Percentiles rank a stretch among this genome's conserved stretches.
Conservation (phyloP, 164 flowering plant species). For the Nelumbo lutea region DNA sequence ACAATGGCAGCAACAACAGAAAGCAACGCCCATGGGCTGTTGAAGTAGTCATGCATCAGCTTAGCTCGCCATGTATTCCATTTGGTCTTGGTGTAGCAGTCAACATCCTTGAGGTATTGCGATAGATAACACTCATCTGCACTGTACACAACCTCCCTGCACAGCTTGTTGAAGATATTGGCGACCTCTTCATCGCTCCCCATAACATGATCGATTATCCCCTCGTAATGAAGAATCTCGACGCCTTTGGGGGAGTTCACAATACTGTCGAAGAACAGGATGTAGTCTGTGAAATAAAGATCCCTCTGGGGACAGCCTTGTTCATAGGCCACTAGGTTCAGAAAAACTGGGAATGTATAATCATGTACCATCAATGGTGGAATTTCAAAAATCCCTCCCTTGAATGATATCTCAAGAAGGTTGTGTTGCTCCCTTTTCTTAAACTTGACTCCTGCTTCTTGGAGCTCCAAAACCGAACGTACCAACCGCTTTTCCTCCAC, state of each 20-base stretch:
- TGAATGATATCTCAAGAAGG: conserved; percentile 21
- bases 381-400: conserved; percentile 17
- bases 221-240: conserved; percentile 20
- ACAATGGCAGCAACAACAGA: conserved; percentile 21
- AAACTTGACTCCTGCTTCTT: conserved; percentile 19
- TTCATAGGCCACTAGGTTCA: conserved; percentile 32
- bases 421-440: conserved; percentile 5
- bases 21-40: conserved; percentile 25
- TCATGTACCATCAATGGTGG: conserved; percentile 27
- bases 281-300: conserved; percentile 24
- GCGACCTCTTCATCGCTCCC: conserved; percentile 27
- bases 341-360: conserved; percentile 19
- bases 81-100: conserved; percentile 5
- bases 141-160: conserved; percentile 20
- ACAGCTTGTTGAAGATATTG: conserved; percentile 20
- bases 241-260: conserved; percentile 26
- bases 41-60: conserved; percentile 22
- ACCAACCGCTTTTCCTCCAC: conserved; percentile 17
- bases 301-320: conserved; percentile 16
- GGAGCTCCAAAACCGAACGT: conserved; percentile 19
- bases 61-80: conserved; percentile 16
- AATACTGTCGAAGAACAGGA: conserved; percentile 25
- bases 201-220: conserved; percentile 23
- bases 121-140: conserved; percentile 15
- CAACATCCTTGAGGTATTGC: conserved; percentile 9